phyloP scores from a whole-genome alignment of 2,329 filamentous ascomycete genomes.

The Cordyceps fumosorosea region DNA sequence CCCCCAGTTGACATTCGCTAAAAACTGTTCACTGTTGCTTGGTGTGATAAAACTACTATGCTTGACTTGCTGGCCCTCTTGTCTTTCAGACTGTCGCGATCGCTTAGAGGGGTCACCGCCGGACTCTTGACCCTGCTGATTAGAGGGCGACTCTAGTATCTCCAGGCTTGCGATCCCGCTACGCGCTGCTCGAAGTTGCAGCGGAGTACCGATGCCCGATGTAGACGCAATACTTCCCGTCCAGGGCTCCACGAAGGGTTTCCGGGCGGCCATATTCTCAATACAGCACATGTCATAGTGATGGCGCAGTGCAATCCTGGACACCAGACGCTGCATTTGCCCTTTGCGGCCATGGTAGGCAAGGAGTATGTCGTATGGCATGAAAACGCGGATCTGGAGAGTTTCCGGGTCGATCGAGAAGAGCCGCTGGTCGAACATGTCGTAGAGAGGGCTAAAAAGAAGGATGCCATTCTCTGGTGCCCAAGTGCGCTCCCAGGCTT shows the following conservation, averaged over 20 bases:
- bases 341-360: not conserved
- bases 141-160: not conserved
- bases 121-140: not conserved
- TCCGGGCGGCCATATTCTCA: not conserved
- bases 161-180: not conserved
- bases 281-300: conserved; percentile 1
- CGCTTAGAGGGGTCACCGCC: not conserved
- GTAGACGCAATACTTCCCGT: not conserved
- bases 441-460: not conserved
- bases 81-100: no score
- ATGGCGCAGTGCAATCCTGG: not conserved
- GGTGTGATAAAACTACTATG: not conserved
- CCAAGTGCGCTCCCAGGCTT: not conserved
- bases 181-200: not conserved
- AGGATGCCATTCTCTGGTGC: not conserved
- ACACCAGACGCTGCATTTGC: not conserved
- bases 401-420: not conserved
- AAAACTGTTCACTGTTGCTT: not conserved
- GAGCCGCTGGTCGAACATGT: not conserved
- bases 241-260: not conserved
- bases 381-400: not conserved
- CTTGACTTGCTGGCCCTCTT: not conserved
- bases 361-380: not conserved
- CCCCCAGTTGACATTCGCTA: not conserved
- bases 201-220: not conserved